Percentiles rank a stretch among this genome's conserved stretches.
Evolutionary conservation across 2,329 filamentous ascomycete species (phyloP).

Genomic region (Xylariaceae sp.): DNA sequence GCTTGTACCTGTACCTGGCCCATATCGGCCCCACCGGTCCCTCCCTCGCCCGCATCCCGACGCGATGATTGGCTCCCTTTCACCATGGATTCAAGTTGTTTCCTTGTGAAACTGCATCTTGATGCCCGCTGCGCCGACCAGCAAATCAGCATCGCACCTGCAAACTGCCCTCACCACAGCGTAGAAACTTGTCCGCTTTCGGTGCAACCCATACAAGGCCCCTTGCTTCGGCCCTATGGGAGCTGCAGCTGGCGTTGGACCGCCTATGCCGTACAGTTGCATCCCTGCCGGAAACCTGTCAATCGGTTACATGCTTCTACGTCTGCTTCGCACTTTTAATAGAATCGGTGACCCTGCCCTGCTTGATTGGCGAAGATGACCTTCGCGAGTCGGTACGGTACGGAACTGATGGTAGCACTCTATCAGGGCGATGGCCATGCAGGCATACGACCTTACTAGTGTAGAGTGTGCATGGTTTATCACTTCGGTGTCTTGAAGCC

Average conservation of each 20-base stretch:
- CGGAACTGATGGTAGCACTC: no score
- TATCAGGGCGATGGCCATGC: no score
- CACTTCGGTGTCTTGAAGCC: background rate
- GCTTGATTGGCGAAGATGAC: conserved; percentile 22
- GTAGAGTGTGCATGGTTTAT: background rate
- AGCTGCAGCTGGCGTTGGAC: background rate
- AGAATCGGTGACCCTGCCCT: conserved; percentile 1
- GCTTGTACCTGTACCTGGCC: background rate
- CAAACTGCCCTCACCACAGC: background rate
- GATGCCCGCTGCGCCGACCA: background rate
- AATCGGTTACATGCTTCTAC: background rate
- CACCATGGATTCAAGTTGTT: conserved; percentile 11
- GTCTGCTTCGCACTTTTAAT: no score
- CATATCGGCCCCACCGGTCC: conserved; percentile 7
- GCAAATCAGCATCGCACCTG: background rate
- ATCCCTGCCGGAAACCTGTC: conserved; percentile 8
- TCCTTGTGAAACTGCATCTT: conserved; percentile 22
- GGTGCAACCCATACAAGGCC: background rate
- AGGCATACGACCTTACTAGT: conserved; percentile 2
- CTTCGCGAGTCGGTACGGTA: no score
- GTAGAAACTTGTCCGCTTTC: background rate
- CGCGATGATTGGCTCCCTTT: conserved; percentile 31
- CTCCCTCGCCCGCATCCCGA: conserved; percentile 21
- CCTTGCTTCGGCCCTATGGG: background rate
- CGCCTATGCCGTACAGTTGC: background rate